Conservation (phyloP, 1,284 basidiomycete species). For the Moesziomyces sp. region DNA sequence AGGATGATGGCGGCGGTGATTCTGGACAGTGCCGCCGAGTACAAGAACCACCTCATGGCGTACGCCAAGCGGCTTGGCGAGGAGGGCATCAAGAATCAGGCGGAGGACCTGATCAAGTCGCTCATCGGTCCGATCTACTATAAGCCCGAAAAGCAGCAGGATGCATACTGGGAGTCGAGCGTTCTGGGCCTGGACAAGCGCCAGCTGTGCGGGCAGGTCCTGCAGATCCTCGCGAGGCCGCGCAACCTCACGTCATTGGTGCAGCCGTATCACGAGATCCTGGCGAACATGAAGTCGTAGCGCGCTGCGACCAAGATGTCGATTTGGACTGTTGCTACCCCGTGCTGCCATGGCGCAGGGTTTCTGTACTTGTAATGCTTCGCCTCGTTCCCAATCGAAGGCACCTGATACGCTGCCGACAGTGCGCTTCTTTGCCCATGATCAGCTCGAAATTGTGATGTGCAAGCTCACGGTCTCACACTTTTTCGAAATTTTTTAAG, state of each 20-base stretch:
- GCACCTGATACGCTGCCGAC: too few species aligned
- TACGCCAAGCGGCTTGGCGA: slow-evolving; percentile 61
- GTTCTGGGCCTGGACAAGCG: slow-evolving; percentile 44
- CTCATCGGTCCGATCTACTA: slow-evolving; percentile 65
- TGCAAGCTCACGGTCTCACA: too few species aligned
- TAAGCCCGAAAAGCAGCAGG: slow-evolving; percentile 40
- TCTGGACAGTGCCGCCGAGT: slow-evolving; percentile 62
- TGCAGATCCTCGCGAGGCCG: slow-evolving; percentile 46
- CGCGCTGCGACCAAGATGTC: not conserved
- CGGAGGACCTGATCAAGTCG: slow-evolving; percentile 61
- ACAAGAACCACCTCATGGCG: slow-evolving; percentile 47
- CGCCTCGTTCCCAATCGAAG: too few species aligned
- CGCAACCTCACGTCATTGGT: slow-evolving; percentile 43
- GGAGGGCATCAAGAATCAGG: slow-evolving; percentile 62
- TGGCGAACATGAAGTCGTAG: slow-evolving; percentile 38
- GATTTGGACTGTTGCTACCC: too few species aligned
- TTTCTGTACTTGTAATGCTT: not conserved
- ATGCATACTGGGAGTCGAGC: slow-evolving; percentile 37
- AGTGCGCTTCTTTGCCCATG: too few species aligned
- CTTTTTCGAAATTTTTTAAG: too few species aligned
- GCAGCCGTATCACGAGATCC: slow-evolving; percentile 48
- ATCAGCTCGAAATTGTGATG: too few species aligned
- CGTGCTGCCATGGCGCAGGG: not conserved
- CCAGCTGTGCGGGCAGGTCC: slow-evolving; percentile 41
- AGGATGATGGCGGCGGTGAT: slow-evolving; percentile 59